These are phyloP conservation scores for Oryza glumipatula DNA, from an alignment of 176 grass and related monocot species.

Conservation along the genomic window DNA sequence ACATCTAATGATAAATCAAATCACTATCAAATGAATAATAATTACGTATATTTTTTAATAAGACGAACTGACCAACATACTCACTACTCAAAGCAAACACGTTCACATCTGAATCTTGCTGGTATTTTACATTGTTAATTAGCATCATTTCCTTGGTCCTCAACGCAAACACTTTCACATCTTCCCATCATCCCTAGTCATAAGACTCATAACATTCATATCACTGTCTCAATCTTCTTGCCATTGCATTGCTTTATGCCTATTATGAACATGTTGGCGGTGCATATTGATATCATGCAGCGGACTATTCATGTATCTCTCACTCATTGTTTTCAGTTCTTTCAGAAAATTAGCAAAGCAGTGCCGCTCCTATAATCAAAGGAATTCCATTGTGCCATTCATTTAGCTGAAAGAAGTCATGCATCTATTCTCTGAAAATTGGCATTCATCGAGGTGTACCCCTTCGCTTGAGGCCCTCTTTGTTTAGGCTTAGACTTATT, in stretches of 20 bases:
- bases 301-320: neutral
- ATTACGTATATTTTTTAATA: too few relatives aligned
- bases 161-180: neutral
- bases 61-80: too few relatives aligned
- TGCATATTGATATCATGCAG: neutral
- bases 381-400: neutral
- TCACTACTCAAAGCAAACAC: neutral
- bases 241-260: neutral
- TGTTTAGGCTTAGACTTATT: too few relatives aligned
- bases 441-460: conserved; percentile 6
- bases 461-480: neutral
- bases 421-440: conserved; percentile 5
- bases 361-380: neutral
- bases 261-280: neutral
- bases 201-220: neutral
- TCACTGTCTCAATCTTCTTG: neutral
- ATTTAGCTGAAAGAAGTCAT: conserved; percentile 16
- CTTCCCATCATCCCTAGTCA: neutral
- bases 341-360: neutral
- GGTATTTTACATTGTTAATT: neutral
- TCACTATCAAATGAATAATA: too few relatives aligned
- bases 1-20: too few relatives aligned
- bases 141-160: neutral
- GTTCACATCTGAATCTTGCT: neutral
- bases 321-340: neutral